phyloP scores from a whole-genome alignment of 306 rosid genomes.

The Potentilla sterilis region DNA sequence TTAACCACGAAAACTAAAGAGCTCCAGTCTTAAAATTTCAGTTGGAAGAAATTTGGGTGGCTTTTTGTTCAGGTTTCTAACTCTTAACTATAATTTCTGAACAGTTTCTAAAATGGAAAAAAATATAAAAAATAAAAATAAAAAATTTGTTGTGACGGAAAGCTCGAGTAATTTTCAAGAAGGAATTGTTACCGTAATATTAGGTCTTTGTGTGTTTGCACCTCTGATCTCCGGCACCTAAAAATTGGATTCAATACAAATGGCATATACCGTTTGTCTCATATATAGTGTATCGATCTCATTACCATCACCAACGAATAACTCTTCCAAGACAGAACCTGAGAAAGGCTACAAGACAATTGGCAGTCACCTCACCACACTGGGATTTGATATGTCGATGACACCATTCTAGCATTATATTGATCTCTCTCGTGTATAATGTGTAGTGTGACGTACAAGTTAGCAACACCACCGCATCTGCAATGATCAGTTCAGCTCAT shows the following conservation, averaged over 20 bases:
- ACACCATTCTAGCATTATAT: background rate
- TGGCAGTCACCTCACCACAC: background rate
- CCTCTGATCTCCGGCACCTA: background rate
- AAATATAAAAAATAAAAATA: too few relatives aligned
- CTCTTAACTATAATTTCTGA: too few relatives aligned
- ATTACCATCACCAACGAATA: background rate
- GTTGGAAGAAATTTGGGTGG: background rate
- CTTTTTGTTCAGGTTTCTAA: background rate
- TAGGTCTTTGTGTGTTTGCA: background rate
- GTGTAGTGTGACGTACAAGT: background rate
- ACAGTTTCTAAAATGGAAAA: too few relatives aligned
- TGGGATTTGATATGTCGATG: background rate
- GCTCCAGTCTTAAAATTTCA: too few relatives aligned
- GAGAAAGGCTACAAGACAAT: background rate
- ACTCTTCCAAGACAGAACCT: background rate
- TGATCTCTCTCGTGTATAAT: background rate
- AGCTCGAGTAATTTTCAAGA: background rate
- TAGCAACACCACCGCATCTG: background rate
- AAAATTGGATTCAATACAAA: background rate
- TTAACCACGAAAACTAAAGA: background rate
- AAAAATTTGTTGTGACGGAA: background rate
- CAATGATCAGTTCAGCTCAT: background rate
- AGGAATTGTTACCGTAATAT: background rate
- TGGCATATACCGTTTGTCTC: background rate
- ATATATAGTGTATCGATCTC: background rate